Base-by-base conservation (phyloP, 2,329 filamentous ascomycete species). In the Ascocoryne sarcoides region DNA sequence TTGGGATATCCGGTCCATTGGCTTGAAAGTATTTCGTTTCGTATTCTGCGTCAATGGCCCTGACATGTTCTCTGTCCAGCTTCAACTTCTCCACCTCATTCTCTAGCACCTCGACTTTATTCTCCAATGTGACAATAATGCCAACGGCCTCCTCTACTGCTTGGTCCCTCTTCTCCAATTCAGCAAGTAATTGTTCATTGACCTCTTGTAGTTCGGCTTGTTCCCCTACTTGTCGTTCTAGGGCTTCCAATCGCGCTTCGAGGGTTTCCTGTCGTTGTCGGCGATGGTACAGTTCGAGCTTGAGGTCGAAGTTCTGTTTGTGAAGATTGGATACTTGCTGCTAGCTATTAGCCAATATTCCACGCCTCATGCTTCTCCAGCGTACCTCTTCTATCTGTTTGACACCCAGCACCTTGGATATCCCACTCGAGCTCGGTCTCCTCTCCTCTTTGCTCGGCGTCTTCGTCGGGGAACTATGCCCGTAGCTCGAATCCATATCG, bases 241-340 rank as follows among this genome's bases (percentile, higher is more conserved):
- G 69, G 5, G 61, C 58, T 46, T 77, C 72, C 14, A 84, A 51
- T 30, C 69, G 66, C 23, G 71, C 66, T 53, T 84, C 79, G 23
- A 85, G 53, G 16, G 64, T 64, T 7, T 67, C 68, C 53, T 82
- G 78, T 39, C 73, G 70, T 60, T 86, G 75, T 19, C 82, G 70
- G 5, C 79, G 71, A 54, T 86, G 80, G 50, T 73, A 84, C 1
- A 87, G 61, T 56, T 86, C 81, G 21, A 86, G 66, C 59, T 87
- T 86, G 31, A 87, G 67, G 49, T 84, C 81, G 50, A 86, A 87
- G 53, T 86, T 87, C 61, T 84, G 76, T 56, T 87, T 87, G 58
- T 81, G 77, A 16, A 86, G 62, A 1, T 68, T 79, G 4, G 81
- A 82, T 38, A 85, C 63, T 39, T 79, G 75, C 71, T 82, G 36